Evolutionary conservation across 2,329 filamentous ascomycete genomes (phyloP), one percentile per base, ranked within the genome.

Genomic region (Polytolypa hystricis): DNA sequence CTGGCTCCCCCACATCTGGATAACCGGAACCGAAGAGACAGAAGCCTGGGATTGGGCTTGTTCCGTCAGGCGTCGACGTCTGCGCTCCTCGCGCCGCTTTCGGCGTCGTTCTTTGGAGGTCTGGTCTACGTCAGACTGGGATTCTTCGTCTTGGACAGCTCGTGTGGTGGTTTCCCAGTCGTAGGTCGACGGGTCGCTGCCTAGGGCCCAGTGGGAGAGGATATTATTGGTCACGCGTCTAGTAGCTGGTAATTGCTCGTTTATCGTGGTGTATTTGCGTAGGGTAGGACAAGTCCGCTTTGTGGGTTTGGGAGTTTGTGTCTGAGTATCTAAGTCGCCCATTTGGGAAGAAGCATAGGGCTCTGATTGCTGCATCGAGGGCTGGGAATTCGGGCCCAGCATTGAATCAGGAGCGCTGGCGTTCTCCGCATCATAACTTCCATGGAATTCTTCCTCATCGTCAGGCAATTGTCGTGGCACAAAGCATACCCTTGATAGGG

Each of bases 141-240:
- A 31, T 12, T 33, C 32, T 19, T 41, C 34, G 35, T 45, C 39
- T 25, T 40, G 38, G 23, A 43, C 26, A 30, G 37, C 31, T 45
- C 39, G 23, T 4, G 47, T 38, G 9, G 46, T 49, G 27, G 45
- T 47, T 37, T 54, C 46, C 58, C 57, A 61, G 38, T 49, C 44
- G 43, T 62, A 62, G 3, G 42, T 33, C 10, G 47, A 44, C 7
- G 61, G 61, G 33, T 59, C 48, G 16, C 35, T 43, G 11, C 53
- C 58, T 8, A 44, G 39, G 38, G 47, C 42, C 61, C 61, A 64
- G 28, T 62, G 55, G 2, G 54, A 54, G 14, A 63, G 50, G n/a
- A n/a, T n/a, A 18, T 61, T 47, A 25, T 41, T 49, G 20, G 43
- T 20, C 11, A 55, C 47, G 17, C 47, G 53, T 26, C 38, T 48